Base-by-base conservation (phyloP, 352 stramenopile species). In the Globisporangium paddicum region DNA sequence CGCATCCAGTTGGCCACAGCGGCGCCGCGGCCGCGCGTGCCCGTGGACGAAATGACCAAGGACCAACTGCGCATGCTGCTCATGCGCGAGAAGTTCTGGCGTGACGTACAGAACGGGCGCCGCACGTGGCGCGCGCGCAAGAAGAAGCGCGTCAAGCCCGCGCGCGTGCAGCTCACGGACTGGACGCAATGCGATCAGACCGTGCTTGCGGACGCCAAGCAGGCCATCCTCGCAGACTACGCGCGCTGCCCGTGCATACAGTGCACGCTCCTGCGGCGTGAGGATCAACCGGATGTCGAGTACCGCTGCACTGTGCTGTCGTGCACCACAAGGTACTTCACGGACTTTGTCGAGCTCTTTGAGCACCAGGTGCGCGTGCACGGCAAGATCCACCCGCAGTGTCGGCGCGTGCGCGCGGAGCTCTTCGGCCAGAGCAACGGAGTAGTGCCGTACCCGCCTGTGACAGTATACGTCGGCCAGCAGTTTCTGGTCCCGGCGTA, bases 351-450 rank as follows among this genome's bases (percentile, higher is more conserved):
- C 5, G 64, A 64, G 13, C 64, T 87, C 51, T 64, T 81, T 42
- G 76, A 89, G 55, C 82, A 91, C 62, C 82, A 91, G 49, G 41
- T 84, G 38, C 58, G 69, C 5, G 57, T 64, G 4, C 82, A 91
- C 55, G 79, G 75, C 34, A 62, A 46, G 7, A 42, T 90, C 25
- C 62, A 71, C 37, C 62, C 76, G 14, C 50, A 68, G 13, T 84
- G 77, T 37, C 45, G 48, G 3, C 71, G 72, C 34, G 52, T 82
- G n/a, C 61, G 70, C 34, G 58, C 66, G 32, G 71, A 82, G 19
- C 46, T 77, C 21, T 77, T 69, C 28, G 60, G 66, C 13, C 69
- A 82, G 42, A 55, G 78, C 13, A 65, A 62, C 34, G 72, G 63
- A 6, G 64, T 14, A 4, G 10, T 60, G 11, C 59, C 72, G 1